Conservation (phyloP, 306 rosid genomes). For the Heteromeles arbutifolia region DNA sequence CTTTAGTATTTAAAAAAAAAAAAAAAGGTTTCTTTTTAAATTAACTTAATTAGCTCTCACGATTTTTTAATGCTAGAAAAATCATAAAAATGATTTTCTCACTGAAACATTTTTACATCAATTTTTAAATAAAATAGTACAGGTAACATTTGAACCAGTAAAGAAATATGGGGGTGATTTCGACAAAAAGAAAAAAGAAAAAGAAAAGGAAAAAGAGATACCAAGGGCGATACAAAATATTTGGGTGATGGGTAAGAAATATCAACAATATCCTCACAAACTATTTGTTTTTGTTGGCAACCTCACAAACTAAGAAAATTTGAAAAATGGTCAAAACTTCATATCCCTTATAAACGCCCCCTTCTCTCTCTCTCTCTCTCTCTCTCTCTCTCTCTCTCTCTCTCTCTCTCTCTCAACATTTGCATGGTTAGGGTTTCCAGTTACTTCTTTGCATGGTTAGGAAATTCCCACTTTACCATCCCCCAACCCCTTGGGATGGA, state of each 20-base stretch:
- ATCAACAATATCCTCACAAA: neutral
- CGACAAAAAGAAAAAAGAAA: no score
- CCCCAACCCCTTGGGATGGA: constrained; percentile 13
- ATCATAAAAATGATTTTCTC: no score
- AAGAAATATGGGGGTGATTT: no score
- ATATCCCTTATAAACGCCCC: constrained; percentile 45
- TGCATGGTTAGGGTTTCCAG: constrained; percentile 9
- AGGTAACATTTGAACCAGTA: no score
- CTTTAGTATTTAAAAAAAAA: no score
- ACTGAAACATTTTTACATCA: no score
- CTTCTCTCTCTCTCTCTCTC: neutral
- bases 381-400: constrained; percentile 1
- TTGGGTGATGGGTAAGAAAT: no score
- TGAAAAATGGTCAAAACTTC: constrained; percentile 16
- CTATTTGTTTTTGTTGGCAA: neutral
- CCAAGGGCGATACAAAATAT: no score
- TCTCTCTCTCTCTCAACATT: neutral
- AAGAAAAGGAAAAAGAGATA: no score
- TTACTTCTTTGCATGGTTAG: constrained; percentile 45
- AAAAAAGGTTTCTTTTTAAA: neutral
- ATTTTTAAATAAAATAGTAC: no score
- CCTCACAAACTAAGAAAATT: neutral
- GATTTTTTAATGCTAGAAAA: no score
- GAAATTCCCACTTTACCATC: constrained; percentile 17
- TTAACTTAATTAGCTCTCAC: no score